Conservation (phyloP, 768 basidiomycete species). For the Boletus pseudopeckii region DNA sequence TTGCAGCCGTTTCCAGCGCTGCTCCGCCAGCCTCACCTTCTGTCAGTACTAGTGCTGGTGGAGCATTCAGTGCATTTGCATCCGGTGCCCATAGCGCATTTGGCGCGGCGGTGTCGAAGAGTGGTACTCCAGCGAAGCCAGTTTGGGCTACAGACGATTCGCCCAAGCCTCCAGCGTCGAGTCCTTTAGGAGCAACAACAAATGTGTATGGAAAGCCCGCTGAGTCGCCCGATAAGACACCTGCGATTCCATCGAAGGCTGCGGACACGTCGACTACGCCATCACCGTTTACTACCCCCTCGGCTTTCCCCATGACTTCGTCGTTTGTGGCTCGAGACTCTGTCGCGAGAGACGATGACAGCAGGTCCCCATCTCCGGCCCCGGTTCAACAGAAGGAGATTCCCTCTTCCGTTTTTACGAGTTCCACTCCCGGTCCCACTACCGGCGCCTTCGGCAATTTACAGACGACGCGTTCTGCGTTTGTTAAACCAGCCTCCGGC, state of each 20-base stretch:
- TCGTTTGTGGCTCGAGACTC: constrained; percentile 12
- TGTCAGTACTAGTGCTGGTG: constrained; percentile 14
- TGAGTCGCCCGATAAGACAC: constrained; percentile 10
- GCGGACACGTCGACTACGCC: constrained; percentile 4
- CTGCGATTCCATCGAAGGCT: constrained; percentile 4
- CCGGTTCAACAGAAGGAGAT: background rate
- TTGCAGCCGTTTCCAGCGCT: constrained; percentile 10
- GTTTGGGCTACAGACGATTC: constrained; percentile 17
- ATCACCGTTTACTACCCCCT: background rate
- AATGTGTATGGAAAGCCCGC: constrained; percentile 8
- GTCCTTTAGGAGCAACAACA: background rate
- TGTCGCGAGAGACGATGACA: constrained; percentile 15
- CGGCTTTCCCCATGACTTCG: background rate
- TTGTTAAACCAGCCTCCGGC: constrained; percentile 37
- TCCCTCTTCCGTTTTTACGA: constrained; percentile 14
- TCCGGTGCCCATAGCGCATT: constrained; percentile 29
- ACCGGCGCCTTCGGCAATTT: constrained; percentile 41
- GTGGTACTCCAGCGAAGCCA: constrained; percentile 17
- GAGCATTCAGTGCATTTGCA: constrained; percentile 39
- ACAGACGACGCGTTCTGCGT: constrained; percentile 32
- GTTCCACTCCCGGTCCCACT: constrained; percentile 24
- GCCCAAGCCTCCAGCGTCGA: constrained; percentile 8
- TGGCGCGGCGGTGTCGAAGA: constrained; percentile 19
- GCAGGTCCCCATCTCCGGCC: constrained; percentile 30
- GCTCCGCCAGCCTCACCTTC: constrained; percentile 13